Conservation (phyloP, 139 green algal species). For the Mesotaenium endlicherianum region DNA sequence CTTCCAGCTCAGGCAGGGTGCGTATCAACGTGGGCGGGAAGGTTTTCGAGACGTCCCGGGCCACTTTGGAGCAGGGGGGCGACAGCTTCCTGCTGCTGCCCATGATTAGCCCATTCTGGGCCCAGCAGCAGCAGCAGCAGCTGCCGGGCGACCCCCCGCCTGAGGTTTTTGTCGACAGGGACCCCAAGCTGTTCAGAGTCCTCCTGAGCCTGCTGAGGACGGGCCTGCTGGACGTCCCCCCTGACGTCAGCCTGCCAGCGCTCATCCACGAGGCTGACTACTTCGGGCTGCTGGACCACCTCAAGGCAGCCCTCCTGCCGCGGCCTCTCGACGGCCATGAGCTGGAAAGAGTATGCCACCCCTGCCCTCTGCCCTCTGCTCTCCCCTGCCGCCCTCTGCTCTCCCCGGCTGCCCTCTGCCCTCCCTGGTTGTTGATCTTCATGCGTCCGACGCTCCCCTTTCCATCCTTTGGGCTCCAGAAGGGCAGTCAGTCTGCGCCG, state of each 20-base stretch:
- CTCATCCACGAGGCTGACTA: background rate
- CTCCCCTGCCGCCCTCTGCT: background rate
- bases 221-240: background rate
- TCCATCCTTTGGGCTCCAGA: too few relatives aligned
- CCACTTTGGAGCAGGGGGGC: background rate
- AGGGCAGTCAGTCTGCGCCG: too few relatives aligned
- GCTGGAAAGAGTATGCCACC: background rate
- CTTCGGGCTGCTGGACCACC: background rate
- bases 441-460: too few relatives aligned
- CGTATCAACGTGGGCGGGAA: slow-evolving; percentile 4
- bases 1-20: too few relatives aligned
- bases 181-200: background rate
- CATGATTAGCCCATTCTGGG: background rate
- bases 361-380: background rate
- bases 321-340: background rate
- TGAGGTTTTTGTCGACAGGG: background rate
- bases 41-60: background rate
- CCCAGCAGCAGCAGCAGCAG: background rate
- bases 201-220: background rate
- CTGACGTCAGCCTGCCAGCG: background rate
- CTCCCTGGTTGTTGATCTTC: too few relatives aligned
- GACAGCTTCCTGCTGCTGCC: background rate
- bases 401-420: background rate
- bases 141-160: background rate
- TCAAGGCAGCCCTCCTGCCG: background rate